Conservation (phyloP, 2,329 filamentous ascomycete species). For the Zymoseptoria crescenta region DNA sequence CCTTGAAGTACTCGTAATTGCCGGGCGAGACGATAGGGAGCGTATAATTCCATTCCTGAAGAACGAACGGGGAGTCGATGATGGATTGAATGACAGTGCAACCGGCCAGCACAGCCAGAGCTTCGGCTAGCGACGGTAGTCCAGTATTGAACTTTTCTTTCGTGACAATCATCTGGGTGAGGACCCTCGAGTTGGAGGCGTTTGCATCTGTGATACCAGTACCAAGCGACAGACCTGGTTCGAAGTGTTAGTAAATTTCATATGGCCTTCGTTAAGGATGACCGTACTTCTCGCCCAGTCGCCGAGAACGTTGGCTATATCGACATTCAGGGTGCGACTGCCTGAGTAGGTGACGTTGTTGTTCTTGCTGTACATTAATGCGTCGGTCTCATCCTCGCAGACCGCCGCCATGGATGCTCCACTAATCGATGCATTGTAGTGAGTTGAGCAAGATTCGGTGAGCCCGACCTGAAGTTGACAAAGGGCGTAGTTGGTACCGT, state of each 20-base stretch:
- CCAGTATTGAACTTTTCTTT: constrained; percentile 37
- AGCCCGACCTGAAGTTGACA: constrained; percentile 60
- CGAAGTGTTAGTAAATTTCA: no score
- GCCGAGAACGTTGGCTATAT: constrained; percentile 39
- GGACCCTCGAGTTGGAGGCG: constrained; percentile 37
- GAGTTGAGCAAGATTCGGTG: constrained; percentile 59
- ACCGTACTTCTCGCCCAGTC: constrained; percentile 35
- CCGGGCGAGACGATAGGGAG: no score
- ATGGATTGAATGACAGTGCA: constrained; percentile 58
- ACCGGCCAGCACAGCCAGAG: constrained; percentile 60
- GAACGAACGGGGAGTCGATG: constrained; percentile 52
- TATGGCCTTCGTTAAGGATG: no score
- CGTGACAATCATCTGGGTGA: constrained; percentile 38
- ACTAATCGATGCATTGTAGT: constrained; percentile 36
- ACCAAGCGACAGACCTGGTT: constrained; percentile 36
- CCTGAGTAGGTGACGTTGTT: no score
- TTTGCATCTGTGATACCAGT: constrained; percentile 37
- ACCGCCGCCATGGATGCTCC: constrained; percentile 54
- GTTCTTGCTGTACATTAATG: constrained; percentile 51
- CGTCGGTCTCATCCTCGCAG: constrained; percentile 52
- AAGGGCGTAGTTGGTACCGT: constrained; percentile 55
- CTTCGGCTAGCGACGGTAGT: constrained; percentile 64
- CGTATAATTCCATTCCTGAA: constrained; percentile 38
- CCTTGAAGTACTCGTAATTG: constrained; percentile 54
- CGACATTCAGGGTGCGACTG: no score